Percentiles rank a stretch among this genome's conserved stretches.
These are phyloP conservation scores for Diaporthe citri DNA, from an alignment of 2,329 filamentous ascomycete genomes.

Conservation along the genomic window DNA sequence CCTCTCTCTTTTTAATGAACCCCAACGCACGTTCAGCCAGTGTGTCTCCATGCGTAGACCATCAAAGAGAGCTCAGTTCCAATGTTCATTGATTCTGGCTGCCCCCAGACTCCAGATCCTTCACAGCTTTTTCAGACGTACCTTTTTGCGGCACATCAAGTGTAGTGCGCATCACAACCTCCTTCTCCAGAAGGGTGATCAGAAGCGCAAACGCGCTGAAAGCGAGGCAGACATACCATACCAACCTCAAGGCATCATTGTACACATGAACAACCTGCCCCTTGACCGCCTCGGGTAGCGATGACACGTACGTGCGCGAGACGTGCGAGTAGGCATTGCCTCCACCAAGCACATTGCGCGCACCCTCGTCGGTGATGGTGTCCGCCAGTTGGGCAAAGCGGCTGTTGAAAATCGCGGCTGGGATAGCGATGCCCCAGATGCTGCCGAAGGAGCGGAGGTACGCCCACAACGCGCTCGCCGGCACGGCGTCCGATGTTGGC, in stretches of 20 bases:
- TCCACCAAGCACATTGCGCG: conserved; percentile 39
- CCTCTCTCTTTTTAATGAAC: too few relatives aligned
- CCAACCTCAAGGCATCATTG: conserved; percentile 2
- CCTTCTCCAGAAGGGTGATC: conserved; percentile 9
- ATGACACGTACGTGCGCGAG: conserved; percentile 44
- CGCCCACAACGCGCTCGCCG: conserved; percentile 53
- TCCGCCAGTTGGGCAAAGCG: conserved; percentile 32
- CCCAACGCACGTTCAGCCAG: neutral
- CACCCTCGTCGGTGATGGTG: conserved; percentile 42
- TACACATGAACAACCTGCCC: conserved; percentile 45
- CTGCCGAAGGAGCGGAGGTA: conserved; percentile 60
- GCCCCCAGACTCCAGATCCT: neutral
- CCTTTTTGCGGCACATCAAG: conserved; percentile 17
- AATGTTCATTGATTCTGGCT: neutral
- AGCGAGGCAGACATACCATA: conserved; percentile 34
- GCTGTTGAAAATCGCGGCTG: conserved; percentile 55
- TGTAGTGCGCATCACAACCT: conserved; percentile 33
- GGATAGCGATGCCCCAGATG: conserved; percentile 60
- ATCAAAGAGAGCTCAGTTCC: neutral
- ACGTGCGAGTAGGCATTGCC: conserved; percentile 49
- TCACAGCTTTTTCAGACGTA: neutral
- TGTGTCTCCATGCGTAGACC: neutral
- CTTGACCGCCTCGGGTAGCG: conserved; percentile 41
- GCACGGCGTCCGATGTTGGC: conserved; percentile 51
- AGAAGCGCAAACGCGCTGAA: conserved; percentile 31